Evolutionary conservation across 2,329 filamentous ascomycete genomes (phyloP).

Genomic region (Aspergillus bombycis): DNA sequence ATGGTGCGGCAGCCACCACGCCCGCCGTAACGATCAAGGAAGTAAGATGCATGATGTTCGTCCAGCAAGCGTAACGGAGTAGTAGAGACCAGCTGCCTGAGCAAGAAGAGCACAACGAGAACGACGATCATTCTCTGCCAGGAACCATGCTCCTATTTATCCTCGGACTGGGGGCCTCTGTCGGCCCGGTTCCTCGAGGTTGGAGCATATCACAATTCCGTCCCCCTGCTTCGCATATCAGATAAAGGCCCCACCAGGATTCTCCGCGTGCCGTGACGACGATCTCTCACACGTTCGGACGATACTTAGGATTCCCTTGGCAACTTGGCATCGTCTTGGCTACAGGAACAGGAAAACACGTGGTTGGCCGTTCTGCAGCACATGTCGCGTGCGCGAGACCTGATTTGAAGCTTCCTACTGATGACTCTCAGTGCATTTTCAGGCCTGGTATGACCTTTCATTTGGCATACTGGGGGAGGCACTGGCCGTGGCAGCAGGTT

Average conservation of each 20-base stretch:
- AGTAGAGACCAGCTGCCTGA: background rate
- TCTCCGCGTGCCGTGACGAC: background rate
- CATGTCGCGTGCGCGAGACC: background rate
- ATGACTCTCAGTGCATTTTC: background rate
- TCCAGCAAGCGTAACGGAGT: background rate
- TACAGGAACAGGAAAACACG: background rate
- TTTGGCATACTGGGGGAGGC: background rate
- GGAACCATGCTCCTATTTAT: background rate
- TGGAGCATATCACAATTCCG: background rate
- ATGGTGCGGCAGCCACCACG: constrained; percentile 17
- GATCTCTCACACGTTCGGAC: background rate
- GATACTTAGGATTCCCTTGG: background rate
- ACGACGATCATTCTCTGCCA: background rate
- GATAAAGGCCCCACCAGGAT: background rate
- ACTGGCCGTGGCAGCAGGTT: background rate
- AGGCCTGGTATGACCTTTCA: background rate
- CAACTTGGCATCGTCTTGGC: constrained; percentile 1
- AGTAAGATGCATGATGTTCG: constrained; percentile 16
- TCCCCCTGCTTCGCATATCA: background rate
- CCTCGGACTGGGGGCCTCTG: background rate
- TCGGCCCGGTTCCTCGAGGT: background rate
- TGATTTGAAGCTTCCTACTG: background rate
- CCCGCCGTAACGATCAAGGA: constrained; percentile 16
- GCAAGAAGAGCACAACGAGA: background rate
- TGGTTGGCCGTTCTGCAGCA: background rate